Conservation (phyloP, 768 basidiomycete genomes). For the Boletus sp. region DNA sequence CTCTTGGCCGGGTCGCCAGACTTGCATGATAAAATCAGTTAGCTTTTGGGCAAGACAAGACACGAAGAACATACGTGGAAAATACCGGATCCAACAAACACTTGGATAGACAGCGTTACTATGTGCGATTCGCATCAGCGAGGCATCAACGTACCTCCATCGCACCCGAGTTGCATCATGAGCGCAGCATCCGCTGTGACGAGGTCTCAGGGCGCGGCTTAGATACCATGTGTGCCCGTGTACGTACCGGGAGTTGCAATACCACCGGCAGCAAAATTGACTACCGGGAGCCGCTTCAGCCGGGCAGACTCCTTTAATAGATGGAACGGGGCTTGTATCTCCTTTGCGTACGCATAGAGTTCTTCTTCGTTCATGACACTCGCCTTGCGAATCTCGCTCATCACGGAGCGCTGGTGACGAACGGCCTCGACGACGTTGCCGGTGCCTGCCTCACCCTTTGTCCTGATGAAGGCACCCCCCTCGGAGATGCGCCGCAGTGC, state of each 20-base stretch:
- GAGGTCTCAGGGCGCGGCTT: background rate
- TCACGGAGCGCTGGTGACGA: conserved; percentile 83
- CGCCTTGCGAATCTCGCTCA: conserved; percentile 80
- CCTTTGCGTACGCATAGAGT: conserved; percentile 89
- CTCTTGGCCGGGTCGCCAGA: conserved; percentile 93
- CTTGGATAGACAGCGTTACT: conserved; percentile 38
- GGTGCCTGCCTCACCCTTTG: conserved; percentile 91
- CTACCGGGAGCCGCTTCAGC: conserved; percentile 88
- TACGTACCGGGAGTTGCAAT: conserved; percentile 82
- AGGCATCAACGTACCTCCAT: conserved; percentile 66
- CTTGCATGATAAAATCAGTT: conserved; percentile 36
- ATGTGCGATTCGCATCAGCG: background rate
- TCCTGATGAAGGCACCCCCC: conserved; percentile 97
- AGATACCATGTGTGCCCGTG: background rate
- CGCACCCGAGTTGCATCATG: conserved; percentile 99
- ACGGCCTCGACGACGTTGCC: conserved; percentile 94
- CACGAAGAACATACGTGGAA: conserved; percentile 70
- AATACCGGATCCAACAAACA: conserved; percentile 97
- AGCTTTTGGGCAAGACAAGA: background rate
- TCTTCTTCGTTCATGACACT: conserved; percentile 93
- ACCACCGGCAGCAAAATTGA: conserved; percentile 96
- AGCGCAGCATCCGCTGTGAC: conserved; percentile 84
- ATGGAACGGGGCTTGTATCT: conserved; percentile 91
- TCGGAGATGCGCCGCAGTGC: conserved; percentile 95
- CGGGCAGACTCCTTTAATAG: conserved; percentile 95